Conservation (phyloP, 306 rosid genomes). For the Malus sylvestris region DNA sequence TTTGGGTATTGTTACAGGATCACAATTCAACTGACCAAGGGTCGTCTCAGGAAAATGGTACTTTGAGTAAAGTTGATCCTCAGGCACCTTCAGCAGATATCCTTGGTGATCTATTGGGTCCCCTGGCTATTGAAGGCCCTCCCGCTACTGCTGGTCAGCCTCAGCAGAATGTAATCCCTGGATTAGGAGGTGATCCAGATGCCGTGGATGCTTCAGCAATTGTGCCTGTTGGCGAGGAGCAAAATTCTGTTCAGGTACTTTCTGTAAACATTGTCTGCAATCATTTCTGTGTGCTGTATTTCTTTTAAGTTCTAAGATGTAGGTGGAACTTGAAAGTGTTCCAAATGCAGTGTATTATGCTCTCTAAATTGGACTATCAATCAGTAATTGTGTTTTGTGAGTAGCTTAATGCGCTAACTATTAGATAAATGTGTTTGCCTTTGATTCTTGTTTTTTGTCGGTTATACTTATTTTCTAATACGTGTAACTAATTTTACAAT, state of each 20-base stretch:
- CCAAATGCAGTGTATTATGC: not conserved
- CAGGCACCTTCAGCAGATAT: slow-evolving; percentile 56
- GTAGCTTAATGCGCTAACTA: not conserved
- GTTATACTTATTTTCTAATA: not conserved
- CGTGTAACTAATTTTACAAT: slow-evolving; percentile 6
- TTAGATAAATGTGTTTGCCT: not conserved
- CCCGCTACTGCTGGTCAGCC: slow-evolving; percentile 43
- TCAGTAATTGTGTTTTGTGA: not conserved
- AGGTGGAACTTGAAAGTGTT: not conserved
- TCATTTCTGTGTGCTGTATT: not conserved
- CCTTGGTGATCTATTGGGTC: slow-evolving; percentile 81
- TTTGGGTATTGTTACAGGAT: slow-evolving; percentile 48
- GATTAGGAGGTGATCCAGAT: slow-evolving; percentile 39
- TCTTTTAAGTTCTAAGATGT: slow-evolving; percentile 4
- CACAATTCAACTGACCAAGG: slow-evolving; percentile 37
- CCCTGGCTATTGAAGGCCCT: slow-evolving; percentile 95
- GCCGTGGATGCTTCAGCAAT: slow-evolving; percentile 68
- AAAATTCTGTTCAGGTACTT: slow-evolving; percentile 76
- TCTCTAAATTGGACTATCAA: not conserved
- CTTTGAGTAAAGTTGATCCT: slow-evolving; percentile 49
- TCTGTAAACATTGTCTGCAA: not conserved
- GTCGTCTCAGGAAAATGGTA: slow-evolving; percentile 65
- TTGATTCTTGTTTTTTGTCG: not conserved
- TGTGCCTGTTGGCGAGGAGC: slow-evolving; percentile 79
- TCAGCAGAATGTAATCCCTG: slow-evolving; percentile 37